Conservation (phyloP, 345 rosid genomes). For the Corchorus olitorius region DNA sequence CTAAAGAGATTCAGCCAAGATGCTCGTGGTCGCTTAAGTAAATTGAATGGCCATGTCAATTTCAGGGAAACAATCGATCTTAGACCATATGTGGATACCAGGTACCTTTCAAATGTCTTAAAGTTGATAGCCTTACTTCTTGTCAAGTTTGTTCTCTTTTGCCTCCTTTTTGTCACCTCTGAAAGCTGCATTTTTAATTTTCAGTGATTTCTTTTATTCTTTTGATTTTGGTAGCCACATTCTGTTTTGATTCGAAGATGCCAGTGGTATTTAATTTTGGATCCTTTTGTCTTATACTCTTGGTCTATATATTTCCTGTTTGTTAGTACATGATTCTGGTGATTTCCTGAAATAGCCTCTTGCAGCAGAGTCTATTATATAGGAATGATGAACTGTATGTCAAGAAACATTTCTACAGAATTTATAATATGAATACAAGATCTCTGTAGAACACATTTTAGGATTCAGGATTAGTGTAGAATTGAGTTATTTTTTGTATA, state of each 20-base stretch:
- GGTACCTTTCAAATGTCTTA: conserved; percentile 46
- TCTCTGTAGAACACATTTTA: not conserved
- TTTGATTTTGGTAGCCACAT: conserved; percentile 4
- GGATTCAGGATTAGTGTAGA: not conserved
- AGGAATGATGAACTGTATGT: not conserved
- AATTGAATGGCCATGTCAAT: conserved; percentile 86
- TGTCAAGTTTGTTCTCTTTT: not conserved
- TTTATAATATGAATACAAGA: not conserved
- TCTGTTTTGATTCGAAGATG: conserved; percentile 1
- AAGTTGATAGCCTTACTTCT: not conserved
- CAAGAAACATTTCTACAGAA: not conserved
- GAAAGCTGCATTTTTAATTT: not conserved
- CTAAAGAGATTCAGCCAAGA: conserved; percentile 96
- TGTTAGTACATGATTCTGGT: not conserved
- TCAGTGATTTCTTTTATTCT: conserved; percentile 1
- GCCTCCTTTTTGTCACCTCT: not conserved
- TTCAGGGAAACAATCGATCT: conserved; percentile 76
- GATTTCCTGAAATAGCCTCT: not conserved
- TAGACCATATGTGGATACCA: conserved; percentile 71
- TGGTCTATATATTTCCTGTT: conserved; percentile 2
- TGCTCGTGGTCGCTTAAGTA: conserved; percentile 86
- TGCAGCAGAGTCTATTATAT: not conserved
- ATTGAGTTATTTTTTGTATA: not conserved
- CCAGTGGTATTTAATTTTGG: not conserved
- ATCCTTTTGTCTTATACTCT: conserved; percentile 1